Evolutionary conservation across 306 rosid species (phyloP).

Genomic region (Cyamopsis tetragonoloba): DNA sequence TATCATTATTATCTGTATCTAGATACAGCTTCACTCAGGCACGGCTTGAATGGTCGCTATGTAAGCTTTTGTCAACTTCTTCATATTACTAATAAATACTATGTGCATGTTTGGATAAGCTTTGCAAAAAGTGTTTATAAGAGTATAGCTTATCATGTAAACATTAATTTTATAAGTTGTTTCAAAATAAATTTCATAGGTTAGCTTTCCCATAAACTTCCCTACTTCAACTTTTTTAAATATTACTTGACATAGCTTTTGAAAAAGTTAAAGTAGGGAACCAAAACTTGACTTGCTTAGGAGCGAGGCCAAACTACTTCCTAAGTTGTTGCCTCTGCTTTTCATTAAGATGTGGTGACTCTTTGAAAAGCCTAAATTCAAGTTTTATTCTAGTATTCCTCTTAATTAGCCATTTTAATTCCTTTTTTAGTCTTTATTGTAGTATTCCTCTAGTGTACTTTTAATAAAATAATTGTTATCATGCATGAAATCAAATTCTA

Average conservation of each 20-base stretch:
- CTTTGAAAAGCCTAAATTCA: conserved; percentile 51
- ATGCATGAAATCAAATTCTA: not conserved
- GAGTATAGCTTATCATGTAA: too few species aligned
- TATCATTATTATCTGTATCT: conserved; percentile 58
- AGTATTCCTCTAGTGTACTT: not conserved
- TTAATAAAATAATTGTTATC: not conserved
- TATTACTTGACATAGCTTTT: too few species aligned
- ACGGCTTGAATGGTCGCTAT: conserved; percentile 69
- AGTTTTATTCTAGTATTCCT: too few species aligned
- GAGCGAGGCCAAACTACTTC: conserved; percentile 83
- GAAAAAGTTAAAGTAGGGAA: too few species aligned
- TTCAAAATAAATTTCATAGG: too few species aligned
- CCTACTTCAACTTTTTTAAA: too few species aligned
- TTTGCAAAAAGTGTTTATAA: too few species aligned
- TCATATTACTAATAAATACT: not conserved
- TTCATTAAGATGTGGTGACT: conserved; percentile 95
- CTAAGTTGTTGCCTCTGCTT: conserved; percentile 91
- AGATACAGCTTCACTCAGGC: conserved; percentile 47
- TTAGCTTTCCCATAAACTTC: too few species aligned
- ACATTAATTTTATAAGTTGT: too few species aligned
- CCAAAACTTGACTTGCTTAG: conserved; percentile 95
- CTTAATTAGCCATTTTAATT: too few species aligned
- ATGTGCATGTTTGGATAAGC: too few species aligned
- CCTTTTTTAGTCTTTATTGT: too few species aligned
- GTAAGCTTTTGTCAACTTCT: conserved; percentile 46